phyloP scores from a whole-genome alignment of 495 filamentous ascomycete genomes.

The Amphirosellinia nigrospora region DNA sequence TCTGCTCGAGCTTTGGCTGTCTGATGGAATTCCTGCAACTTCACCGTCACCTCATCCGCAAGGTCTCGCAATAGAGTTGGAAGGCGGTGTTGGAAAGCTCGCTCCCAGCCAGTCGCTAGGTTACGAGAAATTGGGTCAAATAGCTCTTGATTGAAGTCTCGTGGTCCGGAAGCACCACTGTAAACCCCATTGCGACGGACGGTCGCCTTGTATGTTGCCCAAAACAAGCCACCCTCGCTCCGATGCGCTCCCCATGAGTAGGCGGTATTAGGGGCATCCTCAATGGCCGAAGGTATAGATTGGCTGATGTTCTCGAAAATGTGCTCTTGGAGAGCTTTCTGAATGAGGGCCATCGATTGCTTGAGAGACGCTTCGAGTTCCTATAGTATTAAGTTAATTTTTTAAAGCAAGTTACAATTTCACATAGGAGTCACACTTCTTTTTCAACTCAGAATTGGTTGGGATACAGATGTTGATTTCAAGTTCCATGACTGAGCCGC shows the following conservation, averaged over 20 bases:
- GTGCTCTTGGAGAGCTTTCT: conserved; percentile 47
- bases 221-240: conserved; percentile 55
- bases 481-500: background rate
- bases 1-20: conserved; percentile 38
- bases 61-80: conserved; percentile 35
- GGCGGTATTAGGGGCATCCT: conserved; percentile 47
- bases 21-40: conserved; percentile 47
- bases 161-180: conserved; percentile 39
- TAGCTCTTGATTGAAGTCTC: conserved; percentile 58
- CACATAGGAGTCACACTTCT: background rate
- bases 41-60: background rate
- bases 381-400: conserved; percentile 1
- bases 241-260: conserved; percentile 57
- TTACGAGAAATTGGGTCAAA: conserved; percentile 59
- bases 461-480: background rate
- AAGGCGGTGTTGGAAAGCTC: conserved; percentile 51
- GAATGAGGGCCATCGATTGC: conserved; percentile 42
- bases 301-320: conserved; percentile 53
- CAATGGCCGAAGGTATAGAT: conserved; percentile 44
- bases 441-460: background rate
- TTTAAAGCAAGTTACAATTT: background rate
- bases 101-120: conserved; percentile 64
- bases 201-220: conserved; percentile 68
- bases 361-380: conserved; percentile 37
- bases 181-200: conserved; percentile 54